Conservation (phyloP, 441 rosid genomes). For the Pelargonium fulgidum region DNA sequence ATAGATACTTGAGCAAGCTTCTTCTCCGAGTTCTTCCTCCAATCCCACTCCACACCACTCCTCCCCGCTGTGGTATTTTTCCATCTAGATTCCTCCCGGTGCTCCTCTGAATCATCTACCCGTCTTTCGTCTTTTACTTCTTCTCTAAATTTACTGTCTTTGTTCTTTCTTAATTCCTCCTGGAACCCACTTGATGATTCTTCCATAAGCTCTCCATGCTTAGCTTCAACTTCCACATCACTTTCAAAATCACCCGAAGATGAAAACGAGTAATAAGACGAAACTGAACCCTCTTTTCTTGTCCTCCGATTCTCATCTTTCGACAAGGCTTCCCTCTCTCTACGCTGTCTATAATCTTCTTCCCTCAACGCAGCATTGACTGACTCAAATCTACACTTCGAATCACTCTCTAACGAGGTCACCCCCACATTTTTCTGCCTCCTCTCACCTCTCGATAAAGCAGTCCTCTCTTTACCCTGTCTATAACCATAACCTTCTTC, state of each 20-base stretch:
- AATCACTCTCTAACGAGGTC: background rate
- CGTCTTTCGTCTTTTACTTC: conserved; percentile 27
- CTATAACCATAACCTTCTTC: conserved; percentile 21
- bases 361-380: background rate
- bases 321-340: conserved; percentile 14
- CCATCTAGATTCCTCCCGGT: conserved; percentile 22
- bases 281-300: conserved; percentile 54
- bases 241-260: conserved; percentile 54
- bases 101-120: conserved; percentile 14
- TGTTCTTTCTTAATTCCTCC: conserved; percentile 21
- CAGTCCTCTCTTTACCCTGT: conserved; percentile 30
- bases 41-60: conserved; percentile 39
- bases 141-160: conserved; percentile 22
- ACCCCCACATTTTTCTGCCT: conserved; percentile 17
- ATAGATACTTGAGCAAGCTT: conserved; percentile 41
- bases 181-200: conserved; percentile 24
- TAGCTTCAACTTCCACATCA: conserved; percentile 42
- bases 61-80: conserved; percentile 21
- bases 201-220: conserved; percentile 25
- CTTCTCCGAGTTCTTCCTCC: conserved; percentile 69
- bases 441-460: conserved; percentile 4
- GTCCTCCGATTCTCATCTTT: conserved; percentile 27
- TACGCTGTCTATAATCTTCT: background rate
- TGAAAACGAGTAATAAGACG: conserved; percentile 70
- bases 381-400: background rate